A percentile compares a stretch with the other conserved stretches of the same genome.
Evolutionary conservation across 1,139 yeast species (phyloP).

Genomic region (Eremothecium sinecaudum): DNA sequence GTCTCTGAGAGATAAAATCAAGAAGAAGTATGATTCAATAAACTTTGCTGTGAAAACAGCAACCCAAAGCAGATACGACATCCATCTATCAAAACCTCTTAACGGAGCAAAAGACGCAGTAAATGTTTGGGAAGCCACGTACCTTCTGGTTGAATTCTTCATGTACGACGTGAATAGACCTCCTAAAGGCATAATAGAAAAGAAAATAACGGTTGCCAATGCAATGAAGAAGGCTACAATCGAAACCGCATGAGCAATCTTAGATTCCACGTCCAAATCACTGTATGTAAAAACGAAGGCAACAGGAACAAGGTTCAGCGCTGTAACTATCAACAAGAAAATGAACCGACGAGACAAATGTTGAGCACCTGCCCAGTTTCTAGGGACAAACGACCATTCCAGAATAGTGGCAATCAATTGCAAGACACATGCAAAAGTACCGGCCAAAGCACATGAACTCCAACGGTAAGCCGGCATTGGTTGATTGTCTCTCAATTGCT

Average conservation of each 20-base stretch:
- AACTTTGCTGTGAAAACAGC: slow-evolving; percentile 83
- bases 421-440: slow-evolving; percentile 70
- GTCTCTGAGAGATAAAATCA: slow-evolving; percentile 85
- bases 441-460: slow-evolving; percentile 92
- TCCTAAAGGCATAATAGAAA: slow-evolving; percentile 93
- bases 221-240: slow-evolving; percentile 89
- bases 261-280: slow-evolving; percentile 57
- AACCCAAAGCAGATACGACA: slow-evolving; percentile 87
- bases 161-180: slow-evolving; percentile 90
- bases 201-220: slow-evolving; percentile 71
- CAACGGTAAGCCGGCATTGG: slow-evolving; percentile 84
- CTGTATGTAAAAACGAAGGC: slow-evolving; percentile 71
- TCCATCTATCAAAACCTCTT: slow-evolving; percentile 88
- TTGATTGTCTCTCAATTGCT: slow-evolving; percentile 71
- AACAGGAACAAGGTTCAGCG: slow-evolving; percentile 73
- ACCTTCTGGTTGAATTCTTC: slow-evolving; percentile 80
- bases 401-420: slow-evolving; percentile 82
- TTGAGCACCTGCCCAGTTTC: slow-evolving; percentile 99
- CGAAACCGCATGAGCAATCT: slow-evolving; percentile 71
- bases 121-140: slow-evolving; percentile 89
- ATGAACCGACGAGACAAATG: slow-evolving; percentile 81
- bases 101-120: slow-evolving; percentile 84
- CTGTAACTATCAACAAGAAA: slow-evolving; percentile 59
- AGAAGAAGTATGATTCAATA: slow-evolving; percentile 84
- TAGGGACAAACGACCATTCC: slow-evolving; percentile 95